Percentiles rank a stretch among this genome's conserved stretches.
These are phyloP conservation scores for Paragyromitra xinjiangensis DNA, from an alignment of 495 filamentous ascomycete species.

Conservation along the genomic window DNA sequence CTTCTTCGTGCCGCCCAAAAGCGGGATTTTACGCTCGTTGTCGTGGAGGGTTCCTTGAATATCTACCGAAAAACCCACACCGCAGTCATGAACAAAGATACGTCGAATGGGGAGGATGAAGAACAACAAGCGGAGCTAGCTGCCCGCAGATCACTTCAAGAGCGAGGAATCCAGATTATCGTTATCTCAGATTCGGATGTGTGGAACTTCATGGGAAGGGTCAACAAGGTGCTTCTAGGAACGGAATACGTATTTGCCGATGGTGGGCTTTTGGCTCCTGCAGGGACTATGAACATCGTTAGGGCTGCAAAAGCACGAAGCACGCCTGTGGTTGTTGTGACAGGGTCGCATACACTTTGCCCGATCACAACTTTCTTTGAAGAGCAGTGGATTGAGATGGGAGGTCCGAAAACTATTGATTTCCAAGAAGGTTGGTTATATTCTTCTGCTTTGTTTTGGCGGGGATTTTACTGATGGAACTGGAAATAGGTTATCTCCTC, in stretches of 20 bases:
- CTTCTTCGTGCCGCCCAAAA: slow-evolving; percentile 56
- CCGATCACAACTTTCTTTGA: slow-evolving; percentile 53
- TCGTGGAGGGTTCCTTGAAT: slow-evolving; percentile 54
- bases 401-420: slow-evolving; percentile 40
- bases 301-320: slow-evolving; percentile 49
- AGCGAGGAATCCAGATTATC: slow-evolving; percentile 54
- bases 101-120: slow-evolving; percentile 38
- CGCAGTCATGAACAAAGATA: slow-evolving; percentile 53
- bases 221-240: slow-evolving; percentile 54
- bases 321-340: slow-evolving; percentile 50
- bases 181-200: slow-evolving; percentile 54
- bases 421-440: slow-evolving; percentile 44
- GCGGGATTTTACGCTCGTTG: slow-evolving; percentile 53
- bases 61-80: slow-evolving; percentile 53
- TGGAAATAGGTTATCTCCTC: slow-evolving; percentile 45
- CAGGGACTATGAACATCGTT: slow-evolving; percentile 50
- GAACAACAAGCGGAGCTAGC: slow-evolving; percentile 38
- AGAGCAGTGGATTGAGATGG: slow-evolving; percentile 45
- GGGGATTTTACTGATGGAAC: background rate
- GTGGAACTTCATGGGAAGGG: slow-evolving; percentile 54
- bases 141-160: slow-evolving; percentile 50
- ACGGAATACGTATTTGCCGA: slow-evolving; percentile 55
- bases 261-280: slow-evolving; percentile 50
- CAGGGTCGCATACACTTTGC: slow-evolving; percentile 54
- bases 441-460: background rate